Evolutionary conservation across 2,329 filamentous ascomycete species (phyloP), one percentile per base, ranked within the genome.

Genomic region (Colletotrichum paranaense): DNA sequence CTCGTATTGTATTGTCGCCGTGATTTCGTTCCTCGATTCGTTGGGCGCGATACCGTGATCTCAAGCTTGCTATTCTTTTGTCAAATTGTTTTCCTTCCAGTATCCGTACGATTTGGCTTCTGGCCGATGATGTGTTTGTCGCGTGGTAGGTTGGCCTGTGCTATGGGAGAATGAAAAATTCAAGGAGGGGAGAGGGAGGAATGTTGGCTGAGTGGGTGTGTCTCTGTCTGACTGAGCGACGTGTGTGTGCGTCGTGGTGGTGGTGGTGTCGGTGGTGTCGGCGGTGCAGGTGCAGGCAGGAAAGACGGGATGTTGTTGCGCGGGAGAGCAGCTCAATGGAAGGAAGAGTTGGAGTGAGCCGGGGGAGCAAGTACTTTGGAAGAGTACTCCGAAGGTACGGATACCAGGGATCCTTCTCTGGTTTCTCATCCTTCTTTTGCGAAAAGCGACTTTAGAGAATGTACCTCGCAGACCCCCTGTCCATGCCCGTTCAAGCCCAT

Each of bases 241-340:
- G 57, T 32, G 58, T 62, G 58, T n/a, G 57, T 59, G 35, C 32
- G 65, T 38, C 11, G 35, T 42, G 35, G 38, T 59, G 64, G 64
- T 67, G 57, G 63, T 68, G 49, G 68, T 67, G 67, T 59, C 35
- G 67, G 63, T 67, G 56, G 68, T 67, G 64, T 58, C 56, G 60
- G 14, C 19, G 35, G 49, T n/a, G 58, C 52, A 62, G 64, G 58
- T 24, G 53, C n/a, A 56, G 49, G 56, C 64, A 64, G 42, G 59
- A 55, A 68, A 53, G 65, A 63, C 64, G 52, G 64, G 58, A 72
- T 63, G 59, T 64, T 69, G 70, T 57, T 58, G 53, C 66, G 42
- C 65, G 46, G 28, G 30, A 28, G 14, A 35, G 38, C 16, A n/a
- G 28, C 30, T 57, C 32, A 60, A 35, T n/a, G 30, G n/a, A 67